Base-by-base conservation (phyloP, 768 basidiomycete species). In the Boletus rex-veris region DNA sequence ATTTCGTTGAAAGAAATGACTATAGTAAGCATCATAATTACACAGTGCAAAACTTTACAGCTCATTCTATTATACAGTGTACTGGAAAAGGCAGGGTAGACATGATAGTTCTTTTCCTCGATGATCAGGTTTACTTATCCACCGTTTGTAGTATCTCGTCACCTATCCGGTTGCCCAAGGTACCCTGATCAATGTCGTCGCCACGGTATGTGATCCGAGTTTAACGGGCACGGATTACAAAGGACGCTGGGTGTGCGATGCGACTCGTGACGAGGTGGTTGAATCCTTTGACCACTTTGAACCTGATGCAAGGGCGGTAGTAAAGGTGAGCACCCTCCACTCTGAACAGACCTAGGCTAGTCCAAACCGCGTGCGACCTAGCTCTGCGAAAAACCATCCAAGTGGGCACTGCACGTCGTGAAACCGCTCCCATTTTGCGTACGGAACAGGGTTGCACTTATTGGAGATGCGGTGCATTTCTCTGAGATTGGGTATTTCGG, bases 381-480 rank as follows among this genome's bases (percentile, higher is more conserved):
- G 75, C 69, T 68, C 40, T 67, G 74, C 19, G 65, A 71, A 9
- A 62, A 64, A 6, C 68, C 74, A 1, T 72, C 68, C 35, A 74
- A 65, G 59, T 82, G 80, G 77, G 73, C 75, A 3, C 59, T 82
- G 33, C 74, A 78, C 45, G 67, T 68, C 28, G 60, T 82, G 26
- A 71, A 70, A 14, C 70, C 71, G 9, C 64, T 82, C 9, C 70
- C 74, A 0, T 70, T 69, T 5, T 79, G 71, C 42, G 72, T 74
- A 2, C 65, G 60, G 16, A 72, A 72, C 8, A 65, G 71, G 6
- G 74, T 81, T 0, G 74, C 74, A 5, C 68, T 85, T 8, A 63
- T 78, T 3, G 81, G 81, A 7, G 82, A 84, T 59, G 75, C 82
- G 12, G 77, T 78, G 50, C 43, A 28, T n/a, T n/a, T n/a, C n/a